Evolutionary conservation across 257 asterid genomes (phyloP).

Genomic region (Capsicum pubescens): DNA sequence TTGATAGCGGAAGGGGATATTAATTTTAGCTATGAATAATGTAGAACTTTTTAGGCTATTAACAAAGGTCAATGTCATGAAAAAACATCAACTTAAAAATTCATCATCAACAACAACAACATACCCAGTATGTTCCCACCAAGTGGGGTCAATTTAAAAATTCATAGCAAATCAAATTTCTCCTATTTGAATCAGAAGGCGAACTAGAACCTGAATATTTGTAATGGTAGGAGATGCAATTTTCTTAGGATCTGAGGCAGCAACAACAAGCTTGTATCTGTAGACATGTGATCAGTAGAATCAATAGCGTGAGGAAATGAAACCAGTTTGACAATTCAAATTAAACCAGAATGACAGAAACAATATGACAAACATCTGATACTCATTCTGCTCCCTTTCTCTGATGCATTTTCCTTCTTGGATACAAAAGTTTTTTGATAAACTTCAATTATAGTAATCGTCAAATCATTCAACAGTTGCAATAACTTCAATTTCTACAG

Average conservation of each 20-base stretch:
- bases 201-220: conserved; percentile 78
- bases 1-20: not conserved
- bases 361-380: conserved; percentile 13
- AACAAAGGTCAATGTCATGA: conserved; percentile 3
- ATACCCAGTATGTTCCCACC: too few relatives aligned
- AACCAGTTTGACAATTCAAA: conserved; percentile 22
- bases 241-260: conserved; percentile 88
- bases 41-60: not conserved
- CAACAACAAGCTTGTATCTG: conserved; percentile 92
- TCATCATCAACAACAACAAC: not conserved
- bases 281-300: conserved; percentile 27
- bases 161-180: conserved; percentile 24
- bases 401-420: not conserved
- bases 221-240: conserved; percentile 78
- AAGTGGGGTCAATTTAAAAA: not conserved
- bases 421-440: not conserved
- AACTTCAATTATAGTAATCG: not conserved
- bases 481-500: not conserved
- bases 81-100: not conserved
- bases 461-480: conserved; percentile 16
- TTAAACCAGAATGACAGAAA: conserved; percentile 22
- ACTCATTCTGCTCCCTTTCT: not conserved
- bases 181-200: conserved; percentile 23
- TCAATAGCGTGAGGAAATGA: not conserved
- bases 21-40: not conserved